Evolutionary conservation across 331 rosid genomes (phyloP), one percentile per base, ranked within the genome.

Genomic region (Acacia pycnantha): DNA sequence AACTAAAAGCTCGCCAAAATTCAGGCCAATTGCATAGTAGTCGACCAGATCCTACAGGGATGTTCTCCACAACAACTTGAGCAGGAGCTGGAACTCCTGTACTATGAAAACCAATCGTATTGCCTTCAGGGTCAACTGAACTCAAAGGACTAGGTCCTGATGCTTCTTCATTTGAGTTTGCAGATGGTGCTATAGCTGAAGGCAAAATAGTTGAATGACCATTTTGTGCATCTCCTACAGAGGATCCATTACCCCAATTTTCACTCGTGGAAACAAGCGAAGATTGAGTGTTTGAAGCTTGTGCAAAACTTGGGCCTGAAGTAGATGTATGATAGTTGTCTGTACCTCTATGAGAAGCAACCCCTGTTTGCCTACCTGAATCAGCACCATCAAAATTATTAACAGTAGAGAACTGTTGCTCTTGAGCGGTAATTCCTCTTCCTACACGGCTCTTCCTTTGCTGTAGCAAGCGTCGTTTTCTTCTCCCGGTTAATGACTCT

Each of bases 41-140:
- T 89, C 98, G 92, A 69, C 99, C 99, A 72, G 98, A 94, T 77
- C 99, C 99, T 68, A 96, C 99, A 62, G 97, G 99, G 48, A 97
- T 91, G 82, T 94, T 94, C 87, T 96, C 97, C 70, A 96, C 94
- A 85, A 96, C 98, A 86, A 96, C 97, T 90, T 96, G 99, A 81
- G 99, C 99, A 78, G 99, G 99, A 87, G 97, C 99, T 62, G 98
- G 99, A 87, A 92, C 85, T 73, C 92, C 95, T 27, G 87, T 82
- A 82, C 86, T 83, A 84, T 89, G 95, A 47, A 85, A 89, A 85
- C 89, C 87, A 76, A 74, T 70, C 29, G 77, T 54, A 85, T 67
- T 89, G 86, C 86, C 33, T 33, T 94, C 93, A 65, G 89, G 87
- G 88, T 87, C 91, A 83, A 88, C 81, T 46, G 88, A 77, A 71